A percentile compares a stretch with the other conserved stretches of the same genome.
phyloP scores from a whole-genome alignment of 1,284 basidiomycete genomes.

The Trichosporon inkin region DNA sequence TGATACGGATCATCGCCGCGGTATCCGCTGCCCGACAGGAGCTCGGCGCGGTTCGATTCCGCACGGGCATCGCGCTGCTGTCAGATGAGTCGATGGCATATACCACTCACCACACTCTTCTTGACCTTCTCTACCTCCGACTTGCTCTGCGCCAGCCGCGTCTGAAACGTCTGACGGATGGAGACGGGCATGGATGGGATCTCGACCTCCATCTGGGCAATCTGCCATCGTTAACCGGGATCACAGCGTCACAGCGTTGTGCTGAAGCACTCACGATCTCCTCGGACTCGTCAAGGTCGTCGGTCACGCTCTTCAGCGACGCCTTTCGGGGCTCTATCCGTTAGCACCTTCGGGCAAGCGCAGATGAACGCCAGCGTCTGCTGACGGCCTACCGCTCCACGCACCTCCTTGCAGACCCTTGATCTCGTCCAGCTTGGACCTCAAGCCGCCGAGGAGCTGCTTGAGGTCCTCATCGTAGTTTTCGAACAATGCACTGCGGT shows the following conservation, averaged over 20 bases:
- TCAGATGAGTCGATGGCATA: background rate
- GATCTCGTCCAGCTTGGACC: conserved; percentile 47
- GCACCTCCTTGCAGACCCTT: conserved; percentile 47
- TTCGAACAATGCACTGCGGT: conserved; percentile 48
- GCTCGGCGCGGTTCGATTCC: conserved; percentile 51
- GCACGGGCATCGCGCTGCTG: conserved; percentile 51
- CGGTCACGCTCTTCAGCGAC: conserved; percentile 76
- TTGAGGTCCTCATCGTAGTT: conserved; percentile 52
- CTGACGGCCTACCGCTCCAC: conserved; percentile 15
- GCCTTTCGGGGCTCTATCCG: conserved; percentile 73
- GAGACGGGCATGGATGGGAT: conserved; percentile 92
- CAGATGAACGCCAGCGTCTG: no score
- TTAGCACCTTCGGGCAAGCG: background rate
- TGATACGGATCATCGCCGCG: conserved; percentile 68
- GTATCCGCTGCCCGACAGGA: conserved; percentile 55
- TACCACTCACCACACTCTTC: conserved; percentile 59
- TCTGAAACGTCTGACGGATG: conserved; percentile 67
- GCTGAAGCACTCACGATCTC: conserved; percentile 67
- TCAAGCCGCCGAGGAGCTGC: conserved; percentile 42
- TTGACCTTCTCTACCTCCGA: conserved; percentile 69
- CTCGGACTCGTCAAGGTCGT: conserved; percentile 96
- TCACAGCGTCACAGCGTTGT: no score
- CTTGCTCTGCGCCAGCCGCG: conserved; percentile 68
- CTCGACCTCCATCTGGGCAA: conserved; percentile 99
- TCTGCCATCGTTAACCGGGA: conserved; percentile 52